Evolutionary conservation across 176 grass and related monocot species (phyloP).

Genomic region (Melocanna baccifera): DNA sequence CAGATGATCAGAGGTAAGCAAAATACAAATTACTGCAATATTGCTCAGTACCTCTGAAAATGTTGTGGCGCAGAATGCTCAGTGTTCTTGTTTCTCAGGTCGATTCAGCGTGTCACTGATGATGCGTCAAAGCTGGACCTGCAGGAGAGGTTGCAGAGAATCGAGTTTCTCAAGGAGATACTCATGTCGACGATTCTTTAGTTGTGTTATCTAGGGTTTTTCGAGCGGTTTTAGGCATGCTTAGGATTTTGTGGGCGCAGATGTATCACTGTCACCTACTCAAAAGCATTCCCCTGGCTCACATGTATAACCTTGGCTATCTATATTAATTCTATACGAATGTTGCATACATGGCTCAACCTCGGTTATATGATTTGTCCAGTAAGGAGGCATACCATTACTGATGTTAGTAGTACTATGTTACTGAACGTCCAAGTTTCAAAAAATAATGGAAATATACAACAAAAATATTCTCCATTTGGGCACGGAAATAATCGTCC

Average conservation of each 20-base stretch:
- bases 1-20: constrained; percentile 46
- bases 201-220: constrained; percentile 4
- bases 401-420: neutral
- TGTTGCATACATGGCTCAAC: neutral
- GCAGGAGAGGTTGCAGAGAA: constrained; percentile 68
- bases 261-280: neutral
- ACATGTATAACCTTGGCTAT: neutral
- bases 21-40: neutral
- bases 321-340: neutral
- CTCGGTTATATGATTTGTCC: neutral
- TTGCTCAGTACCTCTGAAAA: neutral
- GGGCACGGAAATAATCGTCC: neutral
- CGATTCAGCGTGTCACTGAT: constrained; percentile 2
- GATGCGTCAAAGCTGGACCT: constrained; percentile 39
- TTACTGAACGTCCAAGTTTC: neutral
- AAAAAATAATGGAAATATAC: neutral
- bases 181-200: constrained; percentile 71
- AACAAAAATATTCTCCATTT: neutral
- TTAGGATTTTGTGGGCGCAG: neutral
- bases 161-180: constrained; percentile 59
- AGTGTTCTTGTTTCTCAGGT: constrained; percentile 24
- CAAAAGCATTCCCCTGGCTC: neutral
- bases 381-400: neutral
- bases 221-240: neutral
- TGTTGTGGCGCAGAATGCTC: neutral